A percentile compares a stretch with the other conserved stretches of the same genome.
These are phyloP conservation scores for Solanum chilense DNA, from an alignment of 257 asterid genomes.

Conservation along the genomic window DNA sequence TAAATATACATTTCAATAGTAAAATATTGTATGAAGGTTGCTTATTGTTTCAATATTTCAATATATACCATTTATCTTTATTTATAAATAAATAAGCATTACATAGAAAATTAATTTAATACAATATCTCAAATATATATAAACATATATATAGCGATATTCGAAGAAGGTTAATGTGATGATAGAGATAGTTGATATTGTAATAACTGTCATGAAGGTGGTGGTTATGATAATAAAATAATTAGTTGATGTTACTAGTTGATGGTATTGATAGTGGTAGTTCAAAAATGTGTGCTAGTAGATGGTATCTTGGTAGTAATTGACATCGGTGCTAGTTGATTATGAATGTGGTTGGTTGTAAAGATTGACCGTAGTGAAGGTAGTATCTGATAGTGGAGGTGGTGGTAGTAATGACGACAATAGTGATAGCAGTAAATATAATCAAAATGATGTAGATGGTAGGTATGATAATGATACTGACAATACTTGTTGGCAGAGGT, in stretches of 20 bases:
- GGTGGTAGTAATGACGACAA: neutral
- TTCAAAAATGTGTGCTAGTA: neutral
- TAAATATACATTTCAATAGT: neutral
- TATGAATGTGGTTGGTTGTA: neutral
- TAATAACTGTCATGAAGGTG: neutral
- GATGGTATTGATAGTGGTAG: neutral
- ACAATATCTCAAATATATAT: no score
- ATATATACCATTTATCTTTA: neutral
- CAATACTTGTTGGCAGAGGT: no score
- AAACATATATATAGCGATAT: no score
- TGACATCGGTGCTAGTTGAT: neutral
- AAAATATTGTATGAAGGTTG: neutral
- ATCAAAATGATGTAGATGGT: no score
- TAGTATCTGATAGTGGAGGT: neutral
- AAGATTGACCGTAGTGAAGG: fast-evolving
- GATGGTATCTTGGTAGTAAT: no score
- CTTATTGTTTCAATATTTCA: neutral
- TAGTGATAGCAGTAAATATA: no score
- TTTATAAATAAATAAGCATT: neutral
- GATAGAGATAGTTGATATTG: no score
- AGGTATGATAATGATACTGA: no score
- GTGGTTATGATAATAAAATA: neutral
- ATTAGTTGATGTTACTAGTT: no score
- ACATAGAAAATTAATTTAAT: neutral
- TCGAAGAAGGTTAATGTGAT: neutral